A percentile compares a stretch with the other conserved stretches of the same genome.
phyloP scores from a whole-genome alignment of 1,284 basidiomycete species.

The Microbotryum violaceum region DNA sequence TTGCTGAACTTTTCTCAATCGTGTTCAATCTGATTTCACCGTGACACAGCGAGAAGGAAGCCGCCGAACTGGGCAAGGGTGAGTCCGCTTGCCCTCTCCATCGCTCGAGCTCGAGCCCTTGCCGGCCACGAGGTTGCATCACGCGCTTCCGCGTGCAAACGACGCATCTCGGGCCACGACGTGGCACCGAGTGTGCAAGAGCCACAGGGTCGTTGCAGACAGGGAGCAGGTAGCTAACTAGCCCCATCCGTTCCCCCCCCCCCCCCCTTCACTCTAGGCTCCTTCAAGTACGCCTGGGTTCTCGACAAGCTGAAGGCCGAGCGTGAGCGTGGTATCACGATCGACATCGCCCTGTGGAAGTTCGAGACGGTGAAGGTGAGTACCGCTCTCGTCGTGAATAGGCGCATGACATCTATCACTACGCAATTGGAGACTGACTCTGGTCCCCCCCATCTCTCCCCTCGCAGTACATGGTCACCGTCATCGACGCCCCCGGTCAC shows the following conservation, averaged over 20 bases:
- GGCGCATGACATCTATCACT: constrained; percentile 35
- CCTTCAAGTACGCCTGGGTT: constrained; percentile 74
- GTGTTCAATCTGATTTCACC: neutral
- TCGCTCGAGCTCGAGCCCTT: no score
- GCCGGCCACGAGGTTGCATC: neutral
- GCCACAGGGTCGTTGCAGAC: no score
- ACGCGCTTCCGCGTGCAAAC: neutral
- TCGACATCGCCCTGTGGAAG: constrained; percentile 99
- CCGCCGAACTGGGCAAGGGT: constrained; percentile 98
- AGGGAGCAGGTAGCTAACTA: neutral
- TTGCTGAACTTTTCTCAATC: neutral
- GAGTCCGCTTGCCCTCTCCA: constrained; percentile 51
- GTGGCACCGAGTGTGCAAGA: no score
- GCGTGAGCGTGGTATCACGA: constrained; percentile 99
- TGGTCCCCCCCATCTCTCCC: constrained; percentile 28
- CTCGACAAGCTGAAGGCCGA: constrained; percentile 99
- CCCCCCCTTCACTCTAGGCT: constrained; percentile 14
- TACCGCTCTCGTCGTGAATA: neutral
- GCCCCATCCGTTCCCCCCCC: neutral
- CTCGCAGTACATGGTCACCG: constrained; percentile 52
- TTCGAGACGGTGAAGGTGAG: constrained; percentile 88
- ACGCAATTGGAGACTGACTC: constrained; percentile 62
- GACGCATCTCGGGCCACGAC: no score
- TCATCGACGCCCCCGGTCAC: constrained; percentile 98
- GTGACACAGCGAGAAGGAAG: constrained; percentile 79